Conservation (phyloP, 805 yeast genomes). For the Wickerhamomyces silvicola region DNA sequence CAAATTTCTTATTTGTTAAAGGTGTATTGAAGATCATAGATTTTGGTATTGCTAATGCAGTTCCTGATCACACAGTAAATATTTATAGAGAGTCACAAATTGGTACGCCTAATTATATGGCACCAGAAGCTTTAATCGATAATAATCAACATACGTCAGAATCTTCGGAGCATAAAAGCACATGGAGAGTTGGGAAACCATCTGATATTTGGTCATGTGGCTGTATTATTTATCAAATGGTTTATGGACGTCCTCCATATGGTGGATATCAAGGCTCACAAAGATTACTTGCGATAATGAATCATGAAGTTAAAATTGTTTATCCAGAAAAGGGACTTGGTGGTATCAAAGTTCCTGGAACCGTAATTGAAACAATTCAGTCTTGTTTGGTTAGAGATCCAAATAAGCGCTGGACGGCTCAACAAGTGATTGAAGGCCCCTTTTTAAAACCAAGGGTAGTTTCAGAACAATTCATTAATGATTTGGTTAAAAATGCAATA, state of each 20-base stretch:
- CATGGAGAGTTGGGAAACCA: slow-evolving; percentile 83
- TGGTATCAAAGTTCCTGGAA: slow-evolving; percentile 55
- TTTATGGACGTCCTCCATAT: slow-evolving; percentile 90
- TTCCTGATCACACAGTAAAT: slow-evolving; percentile 87
- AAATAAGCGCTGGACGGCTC: slow-evolving; percentile 53
- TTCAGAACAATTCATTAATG: slow-evolving; percentile 57
- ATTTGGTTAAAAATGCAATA: slow-evolving; percentile 71
- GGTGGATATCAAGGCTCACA: slow-evolving; percentile 71
- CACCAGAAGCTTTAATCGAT: slow-evolving; percentile 88
- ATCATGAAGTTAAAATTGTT: slow-evolving; percentile 65
- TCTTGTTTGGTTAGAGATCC: slow-evolving; percentile 73
- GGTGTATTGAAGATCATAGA: slow-evolving; percentile 87
- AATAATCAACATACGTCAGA: slow-evolving; percentile 27
- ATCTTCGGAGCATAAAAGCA: slow-evolving; percentile 20
- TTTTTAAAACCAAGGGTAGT: slow-evolving; percentile 75
- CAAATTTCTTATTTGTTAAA: slow-evolving; percentile 70
- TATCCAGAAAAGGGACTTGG: slow-evolving; percentile 62
- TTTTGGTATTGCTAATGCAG: slow-evolving; percentile 93
- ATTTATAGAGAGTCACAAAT: slow-evolving; percentile 85
- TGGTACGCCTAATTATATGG: slow-evolving; percentile 97
- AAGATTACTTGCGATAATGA: slow-evolving; percentile 76
- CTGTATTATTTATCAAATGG: slow-evolving; percentile 91
- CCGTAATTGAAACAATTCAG: slow-evolving; percentile 64
- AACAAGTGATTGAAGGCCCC: slow-evolving; percentile 51
- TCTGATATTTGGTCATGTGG: slow-evolving; percentile 99